Evolutionary conservation across 2,329 filamentous ascomycete species (phyloP), one percentile per base, ranked within the genome.

Genomic region (Phialocephala subalpina): DNA sequence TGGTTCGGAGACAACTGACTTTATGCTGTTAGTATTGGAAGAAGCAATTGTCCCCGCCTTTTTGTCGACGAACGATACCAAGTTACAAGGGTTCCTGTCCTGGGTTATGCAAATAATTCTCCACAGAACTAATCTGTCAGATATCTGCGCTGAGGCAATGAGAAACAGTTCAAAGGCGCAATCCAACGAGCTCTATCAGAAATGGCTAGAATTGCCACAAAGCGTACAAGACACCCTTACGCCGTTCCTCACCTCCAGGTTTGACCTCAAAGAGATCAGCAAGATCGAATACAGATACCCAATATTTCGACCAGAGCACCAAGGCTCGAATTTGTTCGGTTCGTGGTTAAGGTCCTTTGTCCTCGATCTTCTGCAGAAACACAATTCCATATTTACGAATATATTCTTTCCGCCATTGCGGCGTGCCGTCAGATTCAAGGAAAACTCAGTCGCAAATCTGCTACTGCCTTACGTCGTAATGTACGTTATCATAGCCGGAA

Each of bases 51-150:
- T 98, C 29, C 94, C 94, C 67, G 91, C 94, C 0, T 99, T 99
- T 75, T 82, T 97, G 52, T 97, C 95, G 0, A 92, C 93, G 1
- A 96, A 92, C 0, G 97, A 97, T 76, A 92, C 94, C 1, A 90
- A 89, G 70, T 86, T 94, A 6, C 96, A 98, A 77, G 94, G 94
- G 0, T 97, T 97, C 75, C 84, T 99, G 20, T 95, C 95, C 1
- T 99, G 92, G 78, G 92, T 91, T 1, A 97, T 99, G 89, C 96
- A 99, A 78, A 91, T 97, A 73, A 84, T 98, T 47, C 84, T 98
- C 3, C 89, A 90, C 53, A 88, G 90, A 70, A 93, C 92, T 74
- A 90, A 91, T 33, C 90, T 97, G 74, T 89, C 84, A 65, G 82
- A 85, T 12, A 87, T 85, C 0, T 83, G 71, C 57, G 71, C 62